Percentiles rank a stretch among this genome's conserved stretches.
phyloP scores from a whole-genome alignment of 2,329 filamentous ascomycete genomes.

The Rhinocladiella mackenziei region DNA sequence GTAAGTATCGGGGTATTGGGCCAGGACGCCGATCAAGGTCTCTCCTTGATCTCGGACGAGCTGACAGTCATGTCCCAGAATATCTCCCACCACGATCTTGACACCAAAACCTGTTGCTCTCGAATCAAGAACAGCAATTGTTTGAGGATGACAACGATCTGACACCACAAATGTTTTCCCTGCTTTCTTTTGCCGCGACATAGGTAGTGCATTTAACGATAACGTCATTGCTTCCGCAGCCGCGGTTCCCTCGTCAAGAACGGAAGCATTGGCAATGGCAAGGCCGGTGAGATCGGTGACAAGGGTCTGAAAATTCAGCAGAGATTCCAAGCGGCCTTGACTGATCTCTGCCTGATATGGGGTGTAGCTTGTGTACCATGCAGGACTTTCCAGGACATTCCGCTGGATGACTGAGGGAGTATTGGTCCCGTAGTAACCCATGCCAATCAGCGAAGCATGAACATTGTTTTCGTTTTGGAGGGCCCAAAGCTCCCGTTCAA shows the following conservation, averaged over 20 bases:
- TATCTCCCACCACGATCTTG: conserved; percentile 67
- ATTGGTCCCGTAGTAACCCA: conserved; percentile 82
- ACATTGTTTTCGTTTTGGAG: conserved; percentile 55
- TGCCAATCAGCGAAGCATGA: conserved; percentile 68
- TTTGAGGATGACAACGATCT: conserved; percentile 77
- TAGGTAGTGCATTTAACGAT: conserved; percentile 70
- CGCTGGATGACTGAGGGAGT: conserved; percentile 87
- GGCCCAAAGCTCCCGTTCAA: conserved; percentile 47
- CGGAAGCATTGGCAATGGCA: conserved; percentile 82
- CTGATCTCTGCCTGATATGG: conserved; percentile 97
- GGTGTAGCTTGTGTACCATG: conserved; percentile 97
- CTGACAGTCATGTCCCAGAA: conserved; percentile 61
- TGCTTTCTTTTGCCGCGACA: conserved; percentile 65
- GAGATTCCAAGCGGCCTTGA: conserved; percentile 84
- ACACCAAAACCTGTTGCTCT: conserved; percentile 91
- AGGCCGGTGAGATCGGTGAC: conserved; percentile 83
- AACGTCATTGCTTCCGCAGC: conserved; percentile 95
- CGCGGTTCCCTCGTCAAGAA: conserved; percentile 87
- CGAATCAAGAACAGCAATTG: conserved; percentile 74
- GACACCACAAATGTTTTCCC: conserved; percentile 84
- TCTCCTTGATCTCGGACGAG: conserved; percentile 70
- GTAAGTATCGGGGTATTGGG: conserved; percentile 91
- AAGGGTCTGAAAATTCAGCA: conserved; percentile 94
- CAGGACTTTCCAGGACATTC: conserved; percentile 87
- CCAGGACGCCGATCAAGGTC: conserved; percentile 80